A percentile compares a stretch with the other conserved stretches of the same genome.
phyloP scores from a whole-genome alignment of 495 filamentous ascomycete genomes.

The Penicillium nucicola region DNA sequence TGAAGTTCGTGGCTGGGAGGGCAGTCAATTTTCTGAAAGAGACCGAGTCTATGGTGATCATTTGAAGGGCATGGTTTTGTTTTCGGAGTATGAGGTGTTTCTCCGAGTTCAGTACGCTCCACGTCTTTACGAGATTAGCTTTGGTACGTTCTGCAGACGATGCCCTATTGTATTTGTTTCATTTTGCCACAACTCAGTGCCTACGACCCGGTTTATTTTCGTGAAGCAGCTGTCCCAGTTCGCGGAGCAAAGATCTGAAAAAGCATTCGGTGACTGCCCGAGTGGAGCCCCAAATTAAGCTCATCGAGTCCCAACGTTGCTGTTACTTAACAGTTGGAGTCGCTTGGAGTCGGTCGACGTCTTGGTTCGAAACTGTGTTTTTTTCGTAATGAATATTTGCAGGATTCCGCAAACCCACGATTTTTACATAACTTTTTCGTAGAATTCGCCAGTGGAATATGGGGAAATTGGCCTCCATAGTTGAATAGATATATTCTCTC shows the following conservation, averaged over 20 bases:
- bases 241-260: not conserved
- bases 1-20: not conserved
- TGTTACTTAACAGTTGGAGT: slow-evolving; percentile 29
- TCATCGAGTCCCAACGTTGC: slow-evolving; percentile 10
- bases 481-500: slow-evolving; percentile 2
- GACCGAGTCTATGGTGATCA: not conserved
- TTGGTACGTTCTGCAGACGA: too few species aligned
- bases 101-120: not conserved
- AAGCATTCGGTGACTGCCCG: not conserved
- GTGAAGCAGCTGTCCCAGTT: not conserved
- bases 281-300: slow-evolving; percentile 14
- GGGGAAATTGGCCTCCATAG: slow-evolving; percentile 1
- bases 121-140: slow-evolving; percentile 1
- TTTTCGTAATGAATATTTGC: slow-evolving; percentile 11
- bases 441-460: not conserved
- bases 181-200: not conserved
- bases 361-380: slow-evolving; percentile 8
- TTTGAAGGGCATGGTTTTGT: not conserved
- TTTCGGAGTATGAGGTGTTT: not conserved
- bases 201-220: not conserved
- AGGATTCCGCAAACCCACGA: not conserved
- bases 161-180: not conserved
- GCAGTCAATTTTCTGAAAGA: not conserved
- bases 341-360: slow-evolving; percentile 12
- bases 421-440: slow-evolving; percentile 1